phyloP scores from a whole-genome alignment of 2,329 filamentous ascomycete species.

The Colletotrichum trifolii region DNA sequence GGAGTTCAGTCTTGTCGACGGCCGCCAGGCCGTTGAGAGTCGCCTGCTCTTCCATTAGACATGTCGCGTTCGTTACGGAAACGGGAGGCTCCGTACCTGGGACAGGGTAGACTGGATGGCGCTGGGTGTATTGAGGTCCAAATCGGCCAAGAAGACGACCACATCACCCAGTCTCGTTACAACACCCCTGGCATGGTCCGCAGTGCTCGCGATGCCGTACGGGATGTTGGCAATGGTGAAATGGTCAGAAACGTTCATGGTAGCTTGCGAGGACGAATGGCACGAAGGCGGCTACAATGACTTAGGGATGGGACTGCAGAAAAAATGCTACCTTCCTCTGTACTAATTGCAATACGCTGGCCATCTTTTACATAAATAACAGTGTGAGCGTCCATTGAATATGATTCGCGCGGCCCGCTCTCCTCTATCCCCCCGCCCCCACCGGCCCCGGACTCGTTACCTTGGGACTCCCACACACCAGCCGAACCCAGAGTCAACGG shows the following conservation, averaged over 20 bases:
- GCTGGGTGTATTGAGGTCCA: conserved; percentile 44
- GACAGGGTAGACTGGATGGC: conserved; percentile 14
- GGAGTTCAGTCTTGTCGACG: conserved; percentile 51
- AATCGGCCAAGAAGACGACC: conserved; percentile 62
- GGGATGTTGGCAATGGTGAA: conserved; percentile 66
- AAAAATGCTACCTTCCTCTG: no score
- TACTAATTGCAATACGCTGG: no score
- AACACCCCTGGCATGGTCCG: conserved; percentile 49
- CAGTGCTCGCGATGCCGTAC: conserved; percentile 61
- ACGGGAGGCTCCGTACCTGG: not conserved
- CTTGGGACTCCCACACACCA: not conserved
- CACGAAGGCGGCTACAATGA: not conserved
- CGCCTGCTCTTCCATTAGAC: conserved; percentile 40
- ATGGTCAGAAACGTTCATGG: conserved; percentile 51
- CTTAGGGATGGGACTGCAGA: no score
- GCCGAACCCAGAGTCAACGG: not conserved
- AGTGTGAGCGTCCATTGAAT: not conserved
- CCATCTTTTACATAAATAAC: conserved; percentile 3
- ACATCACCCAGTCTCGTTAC: conserved; percentile 62
- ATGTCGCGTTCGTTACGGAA: conserved; percentile 38
- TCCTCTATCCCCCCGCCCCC: conserved; percentile 20
- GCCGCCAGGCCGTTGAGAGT: conserved; percentile 63
- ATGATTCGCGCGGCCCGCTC: not conserved
- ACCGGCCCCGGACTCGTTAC: conserved; percentile 15
- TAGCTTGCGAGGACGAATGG: not conserved